Conservation (phyloP, 176 grass and related monocot species). For the Musa troglodytarum region DNA sequence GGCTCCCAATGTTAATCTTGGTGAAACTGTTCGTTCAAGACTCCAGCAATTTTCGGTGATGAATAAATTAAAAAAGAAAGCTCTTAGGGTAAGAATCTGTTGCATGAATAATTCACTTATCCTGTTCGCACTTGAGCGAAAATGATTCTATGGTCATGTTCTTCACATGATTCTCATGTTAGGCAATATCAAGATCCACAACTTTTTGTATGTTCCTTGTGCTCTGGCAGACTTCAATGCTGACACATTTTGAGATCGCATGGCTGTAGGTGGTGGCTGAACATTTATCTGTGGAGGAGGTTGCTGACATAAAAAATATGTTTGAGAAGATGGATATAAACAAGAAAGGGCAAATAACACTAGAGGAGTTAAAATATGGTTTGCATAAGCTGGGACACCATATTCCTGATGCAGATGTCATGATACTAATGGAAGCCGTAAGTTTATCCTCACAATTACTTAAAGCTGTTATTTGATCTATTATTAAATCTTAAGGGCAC, state of each 20-base stretch:
- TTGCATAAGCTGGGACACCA: conserved; percentile 18
- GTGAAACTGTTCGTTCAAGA: conserved; percentile 18
- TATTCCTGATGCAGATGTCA: conserved; percentile 7
- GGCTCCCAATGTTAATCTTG: conserved; percentile 13
- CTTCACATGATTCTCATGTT: not conserved
- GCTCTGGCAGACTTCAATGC: not conserved
- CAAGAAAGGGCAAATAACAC: conserved; percentile 4
- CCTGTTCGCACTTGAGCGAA: not conserved
- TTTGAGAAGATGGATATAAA: conserved; percentile 18
- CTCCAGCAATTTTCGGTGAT: conserved; percentile 16
- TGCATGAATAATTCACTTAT: not conserved
- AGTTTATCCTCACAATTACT: not conserved
- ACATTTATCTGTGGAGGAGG: conserved; percentile 17
- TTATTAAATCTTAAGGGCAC: not conserved
- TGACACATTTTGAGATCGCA: not conserved
- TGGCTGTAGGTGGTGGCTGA: conserved; percentile 11
- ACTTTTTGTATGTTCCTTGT: not conserved
- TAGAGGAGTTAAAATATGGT: conserved; percentile 11
- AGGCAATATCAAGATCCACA: not conserved
- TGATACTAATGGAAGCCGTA: conserved; percentile 17
- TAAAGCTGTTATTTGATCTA: not conserved
- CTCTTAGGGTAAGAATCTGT: conserved; percentile 3
- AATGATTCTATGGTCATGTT: not conserved
- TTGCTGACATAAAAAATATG: conserved; percentile 11
- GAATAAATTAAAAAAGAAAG: conserved; percentile 24